Evolutionary conservation across 2,329 filamentous ascomycete genomes (phyloP), one percentile per base, ranked within the genome.

Genomic region (Lasiodiplodia citricola): DNA sequence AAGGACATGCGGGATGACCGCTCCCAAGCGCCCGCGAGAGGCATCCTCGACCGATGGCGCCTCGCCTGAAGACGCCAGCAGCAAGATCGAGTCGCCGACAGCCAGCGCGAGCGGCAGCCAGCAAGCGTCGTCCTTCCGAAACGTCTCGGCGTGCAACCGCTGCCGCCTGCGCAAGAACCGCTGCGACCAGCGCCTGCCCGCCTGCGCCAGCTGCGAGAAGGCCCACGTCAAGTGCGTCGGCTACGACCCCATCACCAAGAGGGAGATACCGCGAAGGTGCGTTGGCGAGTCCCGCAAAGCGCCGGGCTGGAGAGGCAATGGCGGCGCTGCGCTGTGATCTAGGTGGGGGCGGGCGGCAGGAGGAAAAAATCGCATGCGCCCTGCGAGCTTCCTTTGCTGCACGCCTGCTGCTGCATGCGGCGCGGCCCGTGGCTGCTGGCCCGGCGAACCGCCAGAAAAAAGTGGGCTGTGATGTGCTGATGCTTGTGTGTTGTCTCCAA

Each of bases 171-270:
- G 95, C 75, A 98, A 98, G 85, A 98, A 97, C 78, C 87, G 94
- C 66, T 98, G 95, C 81, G 95, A 98, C 81, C 95, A 97, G 85
- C 91, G 91, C 72, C 86, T 98, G 70, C 95, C 95, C 10, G 93
- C 92, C 74, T 98, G 95, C 79, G 91, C 92, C 52, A 93, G 92
- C 73, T 98, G 95, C 81, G 93, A 94, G 79, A 97, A 97, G 83
- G 94, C 92, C n/a, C 87, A 88, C 69, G 92, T 96, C 56, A 91
- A 92, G 73, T 98, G 96, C 79, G 93, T 97, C 63, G 95, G 95
- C 71, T 97, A 97, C 80, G 95, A 98, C 78, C 94, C 95, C 41
- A 97, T 97, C 76, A 97, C 93, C 28, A 97, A 97, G 85, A 90
- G 92, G 77, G 94, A 97, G 81, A 97, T 98, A 69, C 95, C 95